These are phyloP conservation scores for Polytolypa hystricis DNA, from an alignment of 2,329 filamentous ascomycete genomes.

Conservation along the genomic window DNA sequence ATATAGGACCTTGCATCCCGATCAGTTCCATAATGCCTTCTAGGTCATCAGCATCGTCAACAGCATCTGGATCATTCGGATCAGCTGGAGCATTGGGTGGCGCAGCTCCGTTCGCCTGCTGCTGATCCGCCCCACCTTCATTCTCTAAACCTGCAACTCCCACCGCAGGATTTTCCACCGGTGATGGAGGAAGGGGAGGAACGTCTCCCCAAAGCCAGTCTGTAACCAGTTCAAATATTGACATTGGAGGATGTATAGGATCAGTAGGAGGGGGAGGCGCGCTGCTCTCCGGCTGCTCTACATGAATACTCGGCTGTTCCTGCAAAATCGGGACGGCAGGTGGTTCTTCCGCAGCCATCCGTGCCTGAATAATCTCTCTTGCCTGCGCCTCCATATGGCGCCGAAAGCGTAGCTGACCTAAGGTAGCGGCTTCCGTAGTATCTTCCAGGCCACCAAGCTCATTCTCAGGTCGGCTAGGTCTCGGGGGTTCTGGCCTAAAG, in stretches of 20 bases:
- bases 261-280: neutral
- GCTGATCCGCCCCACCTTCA: conserved; percentile 34
- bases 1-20: conserved; percentile 87
- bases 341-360: no score
- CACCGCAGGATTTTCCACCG: neutral
- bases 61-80: conserved; percentile 43
- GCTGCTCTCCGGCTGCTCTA: neutral
- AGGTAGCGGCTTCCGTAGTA: no score
- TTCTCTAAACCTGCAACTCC: conserved; percentile 26
- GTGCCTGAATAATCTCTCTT: no score
- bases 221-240: conserved; percentile 19
- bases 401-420: no score
- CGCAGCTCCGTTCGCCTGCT: neutral
- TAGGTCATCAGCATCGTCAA: conserved; percentile 74
- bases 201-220: conserved; percentile 39
- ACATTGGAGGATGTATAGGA: conserved; percentile 11
- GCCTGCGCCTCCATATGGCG: no score
- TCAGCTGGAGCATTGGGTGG: conserved; percentile 45
- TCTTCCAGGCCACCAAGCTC: no score
- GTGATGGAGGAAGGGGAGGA: conserved; percentile 9
- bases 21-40: conserved; percentile 94
- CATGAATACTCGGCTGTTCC: neutral
- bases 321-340: no score
- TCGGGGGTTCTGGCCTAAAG: neutral
- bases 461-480: no score